Evolutionary conservation across 2,329 filamentous ascomycete species (phyloP).

Genomic region (Helminthosporium solani): DNA sequence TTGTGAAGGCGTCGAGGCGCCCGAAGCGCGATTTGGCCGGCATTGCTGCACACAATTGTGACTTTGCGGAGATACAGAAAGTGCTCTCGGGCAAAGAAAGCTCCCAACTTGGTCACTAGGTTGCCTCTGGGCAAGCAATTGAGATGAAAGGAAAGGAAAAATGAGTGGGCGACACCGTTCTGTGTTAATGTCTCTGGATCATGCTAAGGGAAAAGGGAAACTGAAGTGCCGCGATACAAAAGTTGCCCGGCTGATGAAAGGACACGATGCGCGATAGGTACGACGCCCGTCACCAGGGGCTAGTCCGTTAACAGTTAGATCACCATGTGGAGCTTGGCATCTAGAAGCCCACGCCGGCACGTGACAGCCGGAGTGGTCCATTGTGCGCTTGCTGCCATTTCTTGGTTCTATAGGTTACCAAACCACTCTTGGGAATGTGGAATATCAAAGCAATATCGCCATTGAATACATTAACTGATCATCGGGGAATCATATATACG

Average conservation of each 20-base stretch:
- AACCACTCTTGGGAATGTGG: background rate
- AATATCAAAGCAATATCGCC: no score
- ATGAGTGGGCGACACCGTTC: constrained; percentile 13
- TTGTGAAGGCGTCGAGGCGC: constrained; percentile 96
- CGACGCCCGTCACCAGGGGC: no score
- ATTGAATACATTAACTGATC: no score
- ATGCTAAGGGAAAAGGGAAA: constrained; percentile 14
- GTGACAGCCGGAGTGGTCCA: background rate
- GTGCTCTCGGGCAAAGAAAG: background rate
- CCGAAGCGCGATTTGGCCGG: constrained; percentile 90
- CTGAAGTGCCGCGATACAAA: constrained; percentile 4
- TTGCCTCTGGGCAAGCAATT: background rate
- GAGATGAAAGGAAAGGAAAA: background rate
- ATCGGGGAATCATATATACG: constrained; percentile 5
- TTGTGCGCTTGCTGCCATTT: background rate
- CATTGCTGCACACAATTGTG: constrained; percentile 55
- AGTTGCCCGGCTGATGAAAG: constrained; percentile 33
- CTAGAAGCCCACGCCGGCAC: background rate
- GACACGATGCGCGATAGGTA: constrained; percentile 31
- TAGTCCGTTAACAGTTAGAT: no score
- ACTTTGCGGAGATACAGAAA: no score
- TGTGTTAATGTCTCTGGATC: constrained; percentile 13
- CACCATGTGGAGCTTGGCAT: background rate
- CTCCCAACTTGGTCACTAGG: no score
- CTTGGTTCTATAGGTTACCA: background rate